Base-by-base conservation (phyloP, 345 rosid genomes). In the Linum tenue region DNA sequence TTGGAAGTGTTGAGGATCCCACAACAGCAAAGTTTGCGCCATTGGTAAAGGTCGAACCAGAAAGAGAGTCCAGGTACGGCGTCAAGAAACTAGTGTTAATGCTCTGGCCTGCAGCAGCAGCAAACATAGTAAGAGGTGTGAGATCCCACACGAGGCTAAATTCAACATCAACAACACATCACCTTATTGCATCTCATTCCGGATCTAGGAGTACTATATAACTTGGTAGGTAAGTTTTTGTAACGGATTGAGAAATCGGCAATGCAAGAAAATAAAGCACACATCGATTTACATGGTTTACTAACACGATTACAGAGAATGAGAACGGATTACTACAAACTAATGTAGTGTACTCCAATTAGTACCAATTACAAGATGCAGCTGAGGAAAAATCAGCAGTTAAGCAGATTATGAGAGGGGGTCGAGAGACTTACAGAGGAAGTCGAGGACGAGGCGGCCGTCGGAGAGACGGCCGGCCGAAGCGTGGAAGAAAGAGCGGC, bases 1-100 rank as follows among this genome's bases (percentile, higher is more conserved):
- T 86, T 2, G 96, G 97, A 56, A 88, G 91, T 37, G 94, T 85
- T 5, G 97, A 78, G 1, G 96, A 85, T 35, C 97, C 97, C 70
- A 81, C 91, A 0, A 88, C 65, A 0, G 96, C 96, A 67, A 91
- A 91, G 63, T 88, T 88, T 39, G 79, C 94, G 0, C 97, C 91
- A 72, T 86, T 81, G 58, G 67, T 66, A 80, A 88, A 91, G 67
- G 73, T 79, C 64, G 89, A 81, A 22, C 78, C 84, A 11, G 81
- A 63, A 65, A 91, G 40, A 48, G 97, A 88, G 78, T 91, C 96
- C 44, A 91, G 66, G 59, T 85, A 91, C 63, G 97, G 92, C 42
- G 56, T 81, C 16, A 88, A 68, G 31, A 86, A 76, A 74, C 81
- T 82, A 43, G 91, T 40, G 70, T 91, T 86, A 84, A 91, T 76